phyloP scores from a whole-genome alignment of 306 rosid species.

The Cicer yamashitae region DNA sequence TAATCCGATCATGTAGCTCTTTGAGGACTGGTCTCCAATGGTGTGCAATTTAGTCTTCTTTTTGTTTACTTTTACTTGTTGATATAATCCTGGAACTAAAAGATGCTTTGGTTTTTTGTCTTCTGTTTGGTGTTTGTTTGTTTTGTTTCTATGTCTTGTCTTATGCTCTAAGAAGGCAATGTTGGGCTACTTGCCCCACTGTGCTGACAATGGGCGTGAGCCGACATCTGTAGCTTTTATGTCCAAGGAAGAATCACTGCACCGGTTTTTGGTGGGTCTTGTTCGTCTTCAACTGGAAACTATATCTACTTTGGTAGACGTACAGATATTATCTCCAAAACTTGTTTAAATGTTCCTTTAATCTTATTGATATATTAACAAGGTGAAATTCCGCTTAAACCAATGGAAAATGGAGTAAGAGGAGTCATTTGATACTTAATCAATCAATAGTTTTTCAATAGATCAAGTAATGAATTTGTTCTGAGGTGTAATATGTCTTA shows the following conservation, averaged over 20 bases:
- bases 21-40: conserved; percentile 54
- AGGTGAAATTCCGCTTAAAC: conserved; percentile 47
- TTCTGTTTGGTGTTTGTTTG: conserved; percentile 97
- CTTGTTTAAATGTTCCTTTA: conserved; percentile 60
- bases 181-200: conserved; percentile 99
- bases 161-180: conserved; percentile 97
- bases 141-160: conserved; percentile 97
- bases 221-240: conserved; percentile 99
- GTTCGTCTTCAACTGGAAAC: conserved; percentile 95
- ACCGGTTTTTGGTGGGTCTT: conserved; percentile 97
- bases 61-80: conserved; percentile 76
- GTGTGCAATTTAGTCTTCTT: conserved; percentile 57
- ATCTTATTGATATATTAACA: conserved; percentile 47
- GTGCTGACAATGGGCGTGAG: conserved; percentile 99
- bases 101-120: conserved; percentile 89
- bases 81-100: conserved; percentile 93
- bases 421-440: conserved; percentile 50
- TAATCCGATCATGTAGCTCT: conserved; percentile 58
- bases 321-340: conserved; percentile 73
- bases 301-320: conserved; percentile 94
- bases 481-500: conserved; percentile 43
- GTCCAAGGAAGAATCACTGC: conserved; percentile 98
- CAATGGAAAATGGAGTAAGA: conserved; percentile 47
- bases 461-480: conserved; percentile 34
- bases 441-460: conserved; percentile 30